Evolutionary conservation across 257 asterid species (phyloP), one percentile per base, ranked within the genome.

Genomic region (Petrea volubilis): DNA sequence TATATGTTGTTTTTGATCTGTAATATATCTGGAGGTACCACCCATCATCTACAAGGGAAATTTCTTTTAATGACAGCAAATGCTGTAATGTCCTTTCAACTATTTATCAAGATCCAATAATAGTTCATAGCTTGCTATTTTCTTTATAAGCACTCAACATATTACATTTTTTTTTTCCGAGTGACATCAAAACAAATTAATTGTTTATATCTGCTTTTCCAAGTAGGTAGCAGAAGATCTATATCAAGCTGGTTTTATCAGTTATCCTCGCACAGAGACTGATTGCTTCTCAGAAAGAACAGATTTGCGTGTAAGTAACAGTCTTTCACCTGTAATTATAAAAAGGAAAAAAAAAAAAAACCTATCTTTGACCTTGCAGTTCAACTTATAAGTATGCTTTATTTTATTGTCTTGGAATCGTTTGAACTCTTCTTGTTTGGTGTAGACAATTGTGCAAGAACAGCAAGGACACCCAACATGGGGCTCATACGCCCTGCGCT

Each of bases 231-330:
- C 99, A 25, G 99, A 94, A 88, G 99, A 94, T 84, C 80, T 94
- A 36, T 94, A 94, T 76, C 98, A 94, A 78, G 82, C 96, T 76
- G 99, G 98, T 79, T 94, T 94, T 77, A 94, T 94, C 76, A 94
- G 99, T 80, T 94, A 94, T 84, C 99, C 99, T 71, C 99, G 99
- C 53, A 94, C 99, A 21, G 99, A 94, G 86, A 94, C 99, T 58
- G 99, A 94, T 59, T 8, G 86, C 85, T 94, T 94, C 83, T 84
- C 96, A 25, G 82, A 67, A 68, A 80, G 86, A 65, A 88, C 97
- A 33, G 84, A 89, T 81, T 85, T 94, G 83, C 95, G 51, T 50
- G 98, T 91, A 73, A 36, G 94, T 78, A 69, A 20, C 52, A 51
- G 36, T 64, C 68, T 41, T 51, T 66, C 43, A 67, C 68, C 17